These are phyloP conservation scores for Colletotrichum sp. DNA, from an alignment of 2,329 filamentous ascomycete genomes.

Conservation along the genomic window DNA sequence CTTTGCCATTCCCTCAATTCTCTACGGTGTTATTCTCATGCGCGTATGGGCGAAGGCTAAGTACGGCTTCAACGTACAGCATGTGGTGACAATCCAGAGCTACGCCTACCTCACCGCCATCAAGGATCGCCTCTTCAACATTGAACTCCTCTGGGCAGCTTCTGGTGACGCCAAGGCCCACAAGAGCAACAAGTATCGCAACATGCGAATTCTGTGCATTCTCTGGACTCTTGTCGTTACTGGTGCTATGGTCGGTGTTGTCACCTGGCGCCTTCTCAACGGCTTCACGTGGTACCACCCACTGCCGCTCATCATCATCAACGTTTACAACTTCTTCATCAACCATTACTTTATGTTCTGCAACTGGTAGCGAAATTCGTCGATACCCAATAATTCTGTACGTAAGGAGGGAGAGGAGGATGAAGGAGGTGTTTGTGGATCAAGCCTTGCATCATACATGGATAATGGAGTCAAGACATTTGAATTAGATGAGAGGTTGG, in stretches of 20 bases:
- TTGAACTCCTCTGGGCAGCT: slow-evolving; percentile 42
- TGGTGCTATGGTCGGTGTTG: slow-evolving; percentile 36
- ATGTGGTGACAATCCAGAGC: slow-evolving; percentile 43
- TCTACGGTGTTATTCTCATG: slow-evolving; percentile 42
- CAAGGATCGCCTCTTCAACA: slow-evolving; percentile 44
- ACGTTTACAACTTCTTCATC: slow-evolving; percentile 42
- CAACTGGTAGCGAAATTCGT: slow-evolving; percentile 22
- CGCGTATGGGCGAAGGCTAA: slow-evolving; percentile 43
- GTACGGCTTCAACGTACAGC: slow-evolving; percentile 47
- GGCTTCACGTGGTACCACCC: slow-evolving; percentile 44
- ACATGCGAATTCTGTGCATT: slow-evolving; percentile 45
- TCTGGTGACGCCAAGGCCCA: slow-evolving; percentile 43
- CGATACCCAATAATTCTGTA: not conserved
- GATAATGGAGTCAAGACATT: slow-evolving; percentile 3
- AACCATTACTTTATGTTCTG: slow-evolving; percentile 43
- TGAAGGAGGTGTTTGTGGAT: not conserved
- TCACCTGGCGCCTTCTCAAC: slow-evolving; percentile 35
- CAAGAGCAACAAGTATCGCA: slow-evolving; percentile 46
- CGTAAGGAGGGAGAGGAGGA: not conserved
- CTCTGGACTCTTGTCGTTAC: slow-evolving; percentile 38
- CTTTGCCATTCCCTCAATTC: slow-evolving; percentile 43
- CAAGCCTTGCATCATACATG: slow-evolving; percentile 3
- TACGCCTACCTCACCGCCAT: slow-evolving; percentile 47
- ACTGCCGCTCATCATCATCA: slow-evolving; percentile 40
- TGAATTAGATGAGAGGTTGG: not conserved